A percentile compares a stretch with the other conserved stretches of the same genome.
Conservation (phyloP, 169 alveolate genomes). For the Fabrea salina region DNA sequence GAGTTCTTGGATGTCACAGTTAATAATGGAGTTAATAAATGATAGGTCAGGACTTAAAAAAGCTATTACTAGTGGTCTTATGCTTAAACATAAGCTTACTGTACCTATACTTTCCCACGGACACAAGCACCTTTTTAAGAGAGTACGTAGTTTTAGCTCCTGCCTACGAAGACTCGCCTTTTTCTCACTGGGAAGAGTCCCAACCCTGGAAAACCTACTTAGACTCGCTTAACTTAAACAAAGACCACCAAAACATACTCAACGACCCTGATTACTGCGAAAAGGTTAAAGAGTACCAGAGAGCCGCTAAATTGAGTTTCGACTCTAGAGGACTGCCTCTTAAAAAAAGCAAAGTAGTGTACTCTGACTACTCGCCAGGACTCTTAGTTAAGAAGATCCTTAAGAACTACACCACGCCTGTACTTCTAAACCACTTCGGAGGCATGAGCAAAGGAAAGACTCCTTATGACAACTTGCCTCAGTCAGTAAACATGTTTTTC, state of each 20-base stretch:
- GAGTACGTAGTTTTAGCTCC: too few relatives aligned
- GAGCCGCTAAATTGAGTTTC: background rate
- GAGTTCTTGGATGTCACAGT: too few relatives aligned
- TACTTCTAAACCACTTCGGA: background rate
- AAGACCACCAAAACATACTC: background rate
- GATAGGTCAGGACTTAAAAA: too few relatives aligned
- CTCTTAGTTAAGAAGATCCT: background rate
- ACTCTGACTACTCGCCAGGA: background rate
- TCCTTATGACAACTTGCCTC: background rate
- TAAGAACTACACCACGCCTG: background rate
- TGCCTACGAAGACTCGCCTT: too few relatives aligned
- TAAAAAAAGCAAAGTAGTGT: background rate
- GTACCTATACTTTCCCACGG: too few relatives aligned
- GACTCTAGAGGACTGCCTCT: slow-evolving; percentile 7
- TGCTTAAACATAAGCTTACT: too few relatives aligned
- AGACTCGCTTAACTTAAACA: background rate
- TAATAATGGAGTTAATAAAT: too few relatives aligned
- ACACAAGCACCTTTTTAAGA: too few relatives aligned
- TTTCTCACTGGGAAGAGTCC: background rate
- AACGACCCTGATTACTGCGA: slow-evolving; percentile 5
- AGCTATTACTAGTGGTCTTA: too few relatives aligned
- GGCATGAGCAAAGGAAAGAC: background rate
- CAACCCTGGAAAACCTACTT: background rate
- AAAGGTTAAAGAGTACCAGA: background rate
- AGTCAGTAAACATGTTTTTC: background rate